A percentile compares a stretch with the other conserved stretches of the same genome.
Conservation (phyloP, 257 asterid genomes). For the Solanum chiquidenum region DNA sequence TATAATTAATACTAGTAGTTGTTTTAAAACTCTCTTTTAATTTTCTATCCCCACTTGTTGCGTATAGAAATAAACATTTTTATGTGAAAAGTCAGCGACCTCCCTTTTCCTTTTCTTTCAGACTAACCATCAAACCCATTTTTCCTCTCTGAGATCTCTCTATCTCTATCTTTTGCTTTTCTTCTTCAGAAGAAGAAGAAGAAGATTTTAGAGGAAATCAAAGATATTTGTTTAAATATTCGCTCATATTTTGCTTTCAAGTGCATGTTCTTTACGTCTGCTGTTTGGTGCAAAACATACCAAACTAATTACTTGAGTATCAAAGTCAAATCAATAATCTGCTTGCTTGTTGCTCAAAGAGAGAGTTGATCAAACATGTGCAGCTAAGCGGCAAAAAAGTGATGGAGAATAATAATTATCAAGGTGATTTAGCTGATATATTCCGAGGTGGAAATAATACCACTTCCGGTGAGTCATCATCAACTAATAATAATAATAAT, state of each 20-base stretch:
- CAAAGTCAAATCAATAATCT: background rate
- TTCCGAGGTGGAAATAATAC: constrained; percentile 25
- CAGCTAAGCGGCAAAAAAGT: constrained; percentile 15
- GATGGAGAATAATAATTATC: constrained; percentile 46
- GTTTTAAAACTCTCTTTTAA: background rate
- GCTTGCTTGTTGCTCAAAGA: background rate
- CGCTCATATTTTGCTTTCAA: background rate
- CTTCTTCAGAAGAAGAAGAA: too few species aligned
- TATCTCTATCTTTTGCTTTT: constrained; percentile 1
- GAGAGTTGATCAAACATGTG: constrained; percentile 15
- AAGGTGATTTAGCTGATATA: constrained; percentile 80
- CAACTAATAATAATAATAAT: background rate
- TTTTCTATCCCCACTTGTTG: constrained; percentile 18
- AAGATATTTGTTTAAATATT: background rate
- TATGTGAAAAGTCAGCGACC: constrained; percentile 60
- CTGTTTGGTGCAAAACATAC: constrained; percentile 12
- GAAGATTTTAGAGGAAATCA: background rate
- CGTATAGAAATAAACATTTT: constrained; percentile 36
- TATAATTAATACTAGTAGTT: background rate
- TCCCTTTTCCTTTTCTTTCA: constrained; percentile 1
- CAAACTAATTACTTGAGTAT: constrained; percentile 1
- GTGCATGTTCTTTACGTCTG: constrained; percentile 23
- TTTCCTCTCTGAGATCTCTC: background rate
- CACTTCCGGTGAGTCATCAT: background rate
- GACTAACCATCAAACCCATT: background rate